Evolutionary conservation across 2,329 filamentous ascomycete genomes (phyloP), one percentile per base, ranked within the genome.

Genomic region (Aspergillus unguis): DNA sequence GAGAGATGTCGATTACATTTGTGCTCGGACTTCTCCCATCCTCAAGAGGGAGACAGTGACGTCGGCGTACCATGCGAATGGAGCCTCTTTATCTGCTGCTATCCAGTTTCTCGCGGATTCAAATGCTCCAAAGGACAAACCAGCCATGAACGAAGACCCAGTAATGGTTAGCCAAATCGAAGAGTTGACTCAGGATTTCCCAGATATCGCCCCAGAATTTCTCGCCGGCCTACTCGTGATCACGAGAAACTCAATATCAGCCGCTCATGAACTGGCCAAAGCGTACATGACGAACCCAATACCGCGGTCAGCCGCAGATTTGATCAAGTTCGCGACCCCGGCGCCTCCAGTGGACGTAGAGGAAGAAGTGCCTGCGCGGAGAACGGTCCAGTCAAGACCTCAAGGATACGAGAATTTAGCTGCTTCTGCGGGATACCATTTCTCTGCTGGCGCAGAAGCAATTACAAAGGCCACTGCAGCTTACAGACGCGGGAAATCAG

Each of bases 401-500:
- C 44, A 56, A 26, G 60, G 66, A 35, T 62, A 64, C 45, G 56
- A 60, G 3, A 52, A 69, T 9, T 65, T 69, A 3, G 64, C 65
- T 5, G 65, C 65, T 8, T 67, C 71, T 17, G 78, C 76, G n/a
- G 67, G 71, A 0, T 66, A 71, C 4, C 74, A 82, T 52, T 71
- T 75, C 44, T 66, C 72, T 4, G 77, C 77, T 36, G 74, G 80
- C 10, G 68, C 71, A 26, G 67, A 72, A 4, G 82, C 82, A 9
- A 82, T 84, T 60, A 68, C 69, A 3, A 79, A 86, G 69, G 85
- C 85, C 3, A 74, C 76, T 7, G 71, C 76, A 6, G 81, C 83
- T 2, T 82, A 83, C 62, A 80, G 82, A 32, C 80, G 77, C 59
- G 80, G 81, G 17, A 85, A 81, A 60, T 91, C 89, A 0, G 83